Conservation (phyloP, 371 early-diverging fungal genomes). For the Nematocida sp. region DNA sequence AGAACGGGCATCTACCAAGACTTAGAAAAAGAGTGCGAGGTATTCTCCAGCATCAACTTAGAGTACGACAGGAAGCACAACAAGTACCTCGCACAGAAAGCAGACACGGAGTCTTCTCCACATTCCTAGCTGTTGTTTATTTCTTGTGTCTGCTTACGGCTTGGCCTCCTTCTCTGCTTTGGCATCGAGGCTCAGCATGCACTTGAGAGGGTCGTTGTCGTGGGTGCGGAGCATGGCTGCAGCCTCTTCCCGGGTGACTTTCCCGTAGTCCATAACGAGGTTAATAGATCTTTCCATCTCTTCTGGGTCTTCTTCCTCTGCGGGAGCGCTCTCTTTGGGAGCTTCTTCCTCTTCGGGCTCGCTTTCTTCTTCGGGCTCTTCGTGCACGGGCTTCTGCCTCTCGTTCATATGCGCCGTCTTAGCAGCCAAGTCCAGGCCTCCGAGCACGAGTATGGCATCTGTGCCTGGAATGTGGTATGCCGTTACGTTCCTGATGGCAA, state of each 20-base stretch:
- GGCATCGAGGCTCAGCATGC: slow-evolving; percentile 52
- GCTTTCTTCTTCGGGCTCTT: neutral
- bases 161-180: too few species aligned
- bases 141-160: too few species aligned
- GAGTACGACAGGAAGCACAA: too few species aligned
- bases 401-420: slow-evolving; percentile 19
- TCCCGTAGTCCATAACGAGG: slow-evolving; percentile 48
- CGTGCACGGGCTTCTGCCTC: neutral
- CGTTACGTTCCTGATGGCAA: slow-evolving; percentile 42
- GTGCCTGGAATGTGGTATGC: slow-evolving; percentile 38
- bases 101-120: too few species aligned
- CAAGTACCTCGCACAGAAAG: too few species aligned
- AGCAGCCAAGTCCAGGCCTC: slow-evolving; percentile 17
- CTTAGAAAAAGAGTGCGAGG: slow-evolving; percentile 4
- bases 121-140: too few species aligned
- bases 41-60: too few species aligned
- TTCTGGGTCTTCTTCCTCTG: slow-evolving; percentile 30
- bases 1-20: slow-evolving; percentile 41
- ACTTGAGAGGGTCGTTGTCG: slow-evolving; percentile 53
- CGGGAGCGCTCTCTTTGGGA: neutral
- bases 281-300: too few species aligned
- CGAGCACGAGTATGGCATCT: slow-evolving; percentile 24
- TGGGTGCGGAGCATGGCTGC: slow-evolving; percentile 40
- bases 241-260: slow-evolving; percentile 47
- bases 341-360: neutral